A percentile compares a stretch with the other conserved stretches of the same genome.
phyloP scores from a whole-genome alignment of 1,284 basidiomycete genomes.

The Amylostereum areolatum region DNA sequence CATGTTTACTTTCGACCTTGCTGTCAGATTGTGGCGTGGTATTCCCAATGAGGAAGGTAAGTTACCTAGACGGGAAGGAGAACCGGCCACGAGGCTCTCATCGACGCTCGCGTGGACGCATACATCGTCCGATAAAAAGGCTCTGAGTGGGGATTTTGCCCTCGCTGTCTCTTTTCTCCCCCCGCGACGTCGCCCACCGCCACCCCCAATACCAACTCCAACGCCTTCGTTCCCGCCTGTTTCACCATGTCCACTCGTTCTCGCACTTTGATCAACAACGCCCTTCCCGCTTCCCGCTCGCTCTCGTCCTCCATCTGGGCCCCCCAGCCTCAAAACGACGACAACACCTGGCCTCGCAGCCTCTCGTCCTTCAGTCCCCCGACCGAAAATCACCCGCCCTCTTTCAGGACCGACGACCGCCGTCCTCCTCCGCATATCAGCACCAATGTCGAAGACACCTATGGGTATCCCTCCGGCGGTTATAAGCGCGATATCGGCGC shows the following conservation, averaged over 20 bases:
- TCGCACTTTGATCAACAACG: slow-evolving; percentile 22
- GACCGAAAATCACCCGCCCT: slow-evolving; percentile 29
- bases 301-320: slow-evolving; percentile 64
- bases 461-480: slow-evolving; percentile 12
- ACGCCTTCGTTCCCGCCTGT: not conserved
- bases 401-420: slow-evolving; percentile 24
- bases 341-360: slow-evolving; percentile 57
- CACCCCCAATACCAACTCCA: too few relatives aligned
- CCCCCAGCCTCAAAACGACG: slow-evolving; percentile 63
- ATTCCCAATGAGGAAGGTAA: too few relatives aligned
- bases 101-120: too few relatives aligned
- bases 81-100: too few relatives aligned
- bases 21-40: too few relatives aligned
- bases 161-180: too few relatives aligned
- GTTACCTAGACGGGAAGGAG: too few relatives aligned
- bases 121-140: too few relatives aligned
- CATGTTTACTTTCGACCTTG: too few relatives aligned
- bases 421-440: slow-evolving; percentile 36
- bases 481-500: slow-evolving; percentile 54
- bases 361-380: slow-evolving; percentile 53
- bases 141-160: too few relatives aligned
- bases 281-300: slow-evolving; percentile 26
- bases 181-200: too few relatives aligned
- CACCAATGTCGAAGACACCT: slow-evolving; percentile 49
- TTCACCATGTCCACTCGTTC: slow-evolving; percentile 17